Evolutionary conservation across 2,329 filamentous ascomycete genomes (phyloP), one percentile per base, ranked within the genome.

Genomic region (Aspergillus novofumigatus): DNA sequence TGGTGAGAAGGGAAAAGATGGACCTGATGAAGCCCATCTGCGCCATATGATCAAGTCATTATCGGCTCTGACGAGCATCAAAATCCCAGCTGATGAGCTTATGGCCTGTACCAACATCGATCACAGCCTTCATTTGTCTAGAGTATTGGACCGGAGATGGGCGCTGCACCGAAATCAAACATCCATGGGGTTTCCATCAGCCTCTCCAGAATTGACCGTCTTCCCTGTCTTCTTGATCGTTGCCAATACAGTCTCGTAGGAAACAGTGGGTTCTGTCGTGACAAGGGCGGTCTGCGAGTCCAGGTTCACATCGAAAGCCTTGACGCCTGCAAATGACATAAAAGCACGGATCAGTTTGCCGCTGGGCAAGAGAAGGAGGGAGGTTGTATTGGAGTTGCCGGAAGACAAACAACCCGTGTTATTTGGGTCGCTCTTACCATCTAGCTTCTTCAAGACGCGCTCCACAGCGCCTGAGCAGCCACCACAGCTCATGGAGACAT

Each of bases 211-310:
- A 77, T 89, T 95, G 72, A 97, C 87, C 70, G 88, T 89, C 85
- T 97, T 97, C 70, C 92, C 92, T 11, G 92, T 96, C 86, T 96
- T 96, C 83, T 89, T 87, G 75, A 97, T 96, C 74, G 90, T 95
- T 72, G 84, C 82, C 59, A 96, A 85, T 58, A 96, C 90, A 51
- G 86, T 90, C 64, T 91, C 86, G 80, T 93, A 96, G 57, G 84
- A 80, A 61, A 95, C 82, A 55, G 77, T 80, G 3, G 85, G 80
- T 63, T 87, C 84, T 62, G 92, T 86, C 65, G 88, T 80, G 65
- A 97, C 84, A 64, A 86, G 86, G 63, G 91, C 93, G 61, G 84
- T 91, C 75, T 97, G 92, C 64, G 81, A 86, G 62, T 96, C 90
- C 70, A 97, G 90, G 56, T 86, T 91, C 63, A 97, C 91, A 55